phyloP scores from a whole-genome alignment of 1,284 basidiomycete genomes.

The Ceratobasidium sp. region DNA sequence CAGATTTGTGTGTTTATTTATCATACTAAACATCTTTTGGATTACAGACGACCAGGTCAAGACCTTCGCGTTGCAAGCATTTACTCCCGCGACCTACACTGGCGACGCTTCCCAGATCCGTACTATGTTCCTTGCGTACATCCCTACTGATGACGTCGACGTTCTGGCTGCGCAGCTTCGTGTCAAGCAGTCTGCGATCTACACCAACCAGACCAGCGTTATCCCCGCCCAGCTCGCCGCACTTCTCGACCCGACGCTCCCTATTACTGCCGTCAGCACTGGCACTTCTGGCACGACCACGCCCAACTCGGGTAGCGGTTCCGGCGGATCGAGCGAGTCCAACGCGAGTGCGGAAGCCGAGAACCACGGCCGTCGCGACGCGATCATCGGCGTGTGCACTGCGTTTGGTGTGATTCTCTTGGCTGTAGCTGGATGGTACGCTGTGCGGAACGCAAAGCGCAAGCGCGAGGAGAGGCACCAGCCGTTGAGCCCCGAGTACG shows the following conservation, averaged over 20 bases:
- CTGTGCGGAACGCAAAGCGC: conserved; percentile 68
- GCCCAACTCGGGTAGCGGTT: conserved; percentile 45
- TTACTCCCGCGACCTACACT: conserved; percentile 64
- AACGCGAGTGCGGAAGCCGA: conserved; percentile 40
- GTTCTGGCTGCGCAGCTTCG: conserved; percentile 51
- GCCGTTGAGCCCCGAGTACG: conserved; percentile 59
- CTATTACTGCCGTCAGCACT: conserved; percentile 60
- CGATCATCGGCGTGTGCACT: conserved; percentile 82
- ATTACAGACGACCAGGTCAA: conserved; percentile 57
- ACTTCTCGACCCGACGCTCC: conserved; percentile 69
- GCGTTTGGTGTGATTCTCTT: conserved; percentile 77
- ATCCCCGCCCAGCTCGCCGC: conserved; percentile 61
- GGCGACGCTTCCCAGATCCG: conserved; percentile 62
- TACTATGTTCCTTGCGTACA: conserved; percentile 70
- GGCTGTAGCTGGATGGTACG: conserved; percentile 70
- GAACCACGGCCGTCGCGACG: conserved; percentile 67
- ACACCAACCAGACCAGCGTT: conserved; percentile 58
- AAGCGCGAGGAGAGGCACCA: conserved; percentile 69
- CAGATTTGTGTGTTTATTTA: conserved; percentile 12
- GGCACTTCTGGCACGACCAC: conserved; percentile 48
- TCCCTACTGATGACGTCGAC: conserved; percentile 62
- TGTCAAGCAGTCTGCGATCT: conserved; percentile 64
- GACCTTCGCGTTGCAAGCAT: conserved; percentile 69
- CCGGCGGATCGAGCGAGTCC: conserved; percentile 47
- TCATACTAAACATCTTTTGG: not conserved